These are phyloP conservation scores for Plenodomus biglobosus DNA, from an alignment of 2,329 filamentous ascomycete genomes.

Conservation along the genomic window DNA sequence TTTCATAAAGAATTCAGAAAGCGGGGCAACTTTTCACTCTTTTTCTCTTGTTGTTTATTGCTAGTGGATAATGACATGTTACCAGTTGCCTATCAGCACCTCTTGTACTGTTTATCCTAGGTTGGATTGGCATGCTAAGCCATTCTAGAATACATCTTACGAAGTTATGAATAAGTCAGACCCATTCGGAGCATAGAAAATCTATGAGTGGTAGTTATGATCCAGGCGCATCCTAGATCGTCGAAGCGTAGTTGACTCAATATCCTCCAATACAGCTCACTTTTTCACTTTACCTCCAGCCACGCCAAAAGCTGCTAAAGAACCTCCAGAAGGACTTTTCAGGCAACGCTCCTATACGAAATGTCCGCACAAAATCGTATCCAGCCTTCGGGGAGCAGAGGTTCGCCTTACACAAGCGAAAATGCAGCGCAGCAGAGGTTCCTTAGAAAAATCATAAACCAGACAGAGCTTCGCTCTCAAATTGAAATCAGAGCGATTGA, in stretches of 20 bases:
- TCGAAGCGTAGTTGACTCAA: no score
- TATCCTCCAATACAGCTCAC: no score
- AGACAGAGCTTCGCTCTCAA: conserved; percentile 27
- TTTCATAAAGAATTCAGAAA: conserved; percentile 26
- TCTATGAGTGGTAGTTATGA: no score
- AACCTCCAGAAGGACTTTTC: background rate
- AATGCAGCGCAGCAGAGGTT: conserved; percentile 21
- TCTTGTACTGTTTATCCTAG: background rate
- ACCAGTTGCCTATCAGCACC: conserved; percentile 41
- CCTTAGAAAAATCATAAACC: conserved; percentile 12
- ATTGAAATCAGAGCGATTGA: background rate
- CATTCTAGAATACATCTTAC: background rate
- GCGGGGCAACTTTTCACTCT: conserved; percentile 41
- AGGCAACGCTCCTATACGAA: background rate
- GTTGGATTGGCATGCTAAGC: background rate
- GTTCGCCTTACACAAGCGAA: conserved; percentile 9
- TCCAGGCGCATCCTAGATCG: no score
- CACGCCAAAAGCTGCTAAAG: no score
- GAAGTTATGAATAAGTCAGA: background rate
- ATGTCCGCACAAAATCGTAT: background rate
- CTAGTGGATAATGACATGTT: conserved; percentile 38
- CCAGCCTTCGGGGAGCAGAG: conserved; percentile 6
- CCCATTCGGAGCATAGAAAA: no score
- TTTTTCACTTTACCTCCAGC: no score
- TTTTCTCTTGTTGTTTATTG: conserved; percentile 36